Evolutionary conservation across 106 monocot species (phyloP).

Genomic region (Posidonia australis): DNA sequence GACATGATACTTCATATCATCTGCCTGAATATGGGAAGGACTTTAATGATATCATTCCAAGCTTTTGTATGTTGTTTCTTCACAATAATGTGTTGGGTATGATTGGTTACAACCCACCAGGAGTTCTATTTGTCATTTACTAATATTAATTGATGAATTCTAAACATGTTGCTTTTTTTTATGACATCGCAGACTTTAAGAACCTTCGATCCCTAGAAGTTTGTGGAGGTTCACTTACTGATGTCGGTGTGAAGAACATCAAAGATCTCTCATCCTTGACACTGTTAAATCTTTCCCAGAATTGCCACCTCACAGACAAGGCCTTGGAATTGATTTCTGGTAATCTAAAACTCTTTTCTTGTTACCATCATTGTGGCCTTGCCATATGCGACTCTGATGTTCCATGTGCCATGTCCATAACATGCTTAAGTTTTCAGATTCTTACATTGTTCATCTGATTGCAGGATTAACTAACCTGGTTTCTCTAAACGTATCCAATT

Average conservation of each 20-base stretch:
- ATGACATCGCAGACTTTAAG: constrained; percentile 54
- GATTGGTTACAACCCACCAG: too few species aligned
- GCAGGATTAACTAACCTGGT: constrained; percentile 56
- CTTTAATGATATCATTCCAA: too few species aligned
- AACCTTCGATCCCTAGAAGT: constrained; percentile 71
- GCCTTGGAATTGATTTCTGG: constrained; percentile 84
- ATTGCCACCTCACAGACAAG: constrained; percentile 74
- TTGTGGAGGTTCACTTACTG: constrained; percentile 90
- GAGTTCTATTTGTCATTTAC: not conserved
- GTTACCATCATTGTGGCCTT: too few species aligned
- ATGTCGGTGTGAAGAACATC: constrained; percentile 89
- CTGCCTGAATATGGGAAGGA: too few species aligned
- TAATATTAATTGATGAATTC: not conserved
- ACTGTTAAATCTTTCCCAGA: constrained; percentile 85
- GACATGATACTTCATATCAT: too few species aligned
- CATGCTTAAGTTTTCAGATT: not conserved
- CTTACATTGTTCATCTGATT: not conserved
- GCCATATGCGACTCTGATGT: too few species aligned
- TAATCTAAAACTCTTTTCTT: constrained; percentile 3
- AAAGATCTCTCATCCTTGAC: constrained; percentile 69
- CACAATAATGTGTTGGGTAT: too few species aligned
- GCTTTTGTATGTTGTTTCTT: too few species aligned
- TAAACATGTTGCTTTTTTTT: not conserved
- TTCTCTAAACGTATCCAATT: constrained; percentile 57
- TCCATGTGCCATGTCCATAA: too few species aligned